Conservation (phyloP, 2,329 filamentous ascomycete species). For the Paracamarosporium sp. region DNA sequence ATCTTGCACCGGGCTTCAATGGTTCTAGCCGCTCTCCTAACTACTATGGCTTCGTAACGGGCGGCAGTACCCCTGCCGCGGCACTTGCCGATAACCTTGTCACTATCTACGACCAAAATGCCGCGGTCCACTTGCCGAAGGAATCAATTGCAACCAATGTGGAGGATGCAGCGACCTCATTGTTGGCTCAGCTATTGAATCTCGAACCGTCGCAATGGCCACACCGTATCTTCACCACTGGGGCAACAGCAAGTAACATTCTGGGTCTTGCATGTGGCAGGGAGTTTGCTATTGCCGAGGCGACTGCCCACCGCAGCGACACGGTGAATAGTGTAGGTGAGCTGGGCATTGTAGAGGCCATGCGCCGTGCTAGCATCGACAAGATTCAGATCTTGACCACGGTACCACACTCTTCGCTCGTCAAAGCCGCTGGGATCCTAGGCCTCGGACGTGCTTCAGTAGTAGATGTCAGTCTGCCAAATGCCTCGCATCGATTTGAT, state of each 20-base stretch:
- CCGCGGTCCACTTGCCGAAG: conserved; percentile 78
- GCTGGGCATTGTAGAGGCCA: conserved; percentile 72
- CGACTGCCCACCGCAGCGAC: conserved; percentile 46
- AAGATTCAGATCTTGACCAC: conserved; percentile 81
- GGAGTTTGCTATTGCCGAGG: conserved; percentile 66
- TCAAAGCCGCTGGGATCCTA: conserved; percentile 82
- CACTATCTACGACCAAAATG: conserved; percentile 80
- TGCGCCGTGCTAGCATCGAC: conserved; percentile 66
- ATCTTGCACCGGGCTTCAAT: conserved; percentile 67
- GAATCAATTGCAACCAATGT: conserved; percentile 79
- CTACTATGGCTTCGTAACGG: conserved; percentile 88
- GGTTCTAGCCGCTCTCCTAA: conserved; percentile 60
- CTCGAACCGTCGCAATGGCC: conserved; percentile 66
- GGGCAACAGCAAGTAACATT: conserved; percentile 70
- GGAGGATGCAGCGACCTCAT: conserved; percentile 73
- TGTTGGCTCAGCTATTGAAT: conserved; percentile 72
- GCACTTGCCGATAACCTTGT: conserved; percentile 86
- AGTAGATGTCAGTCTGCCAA: conserved; percentile 62
- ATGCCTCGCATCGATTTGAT: conserved; percentile 74
- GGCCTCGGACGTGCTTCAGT: conserved; percentile 77
- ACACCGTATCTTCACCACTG: conserved; percentile 83
- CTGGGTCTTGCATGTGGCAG: conserved; percentile 73
- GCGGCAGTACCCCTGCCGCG: conserved; percentile 79
- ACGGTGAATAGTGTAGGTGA: conserved; percentile 64
- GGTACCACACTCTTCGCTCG: conserved; percentile 81